Evolutionary conservation across 2,329 filamentous ascomycete genomes (phyloP).

Genomic region (Dothistroma pini): DNA sequence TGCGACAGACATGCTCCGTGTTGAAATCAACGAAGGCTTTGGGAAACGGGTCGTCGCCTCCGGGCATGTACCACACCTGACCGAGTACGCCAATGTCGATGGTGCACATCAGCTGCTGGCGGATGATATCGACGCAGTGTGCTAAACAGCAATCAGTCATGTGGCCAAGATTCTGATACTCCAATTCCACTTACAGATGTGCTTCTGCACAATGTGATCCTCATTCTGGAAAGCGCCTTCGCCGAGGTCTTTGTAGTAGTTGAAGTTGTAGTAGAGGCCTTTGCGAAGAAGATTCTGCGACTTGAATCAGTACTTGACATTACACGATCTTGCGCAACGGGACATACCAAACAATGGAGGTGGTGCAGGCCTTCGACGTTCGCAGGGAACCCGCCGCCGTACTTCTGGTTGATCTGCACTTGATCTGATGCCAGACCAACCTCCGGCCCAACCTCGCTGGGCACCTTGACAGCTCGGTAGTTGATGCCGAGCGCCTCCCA

Average conservation of each 20-base stretch:
- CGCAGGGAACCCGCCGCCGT: slow-evolving; percentile 57
- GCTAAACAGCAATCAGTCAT: slow-evolving; percentile 35
- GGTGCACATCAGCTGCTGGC: slow-evolving; percentile 64
- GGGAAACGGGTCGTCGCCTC: slow-evolving; percentile 33
- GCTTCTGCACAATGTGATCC: slow-evolving; percentile 52
- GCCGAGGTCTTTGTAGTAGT: slow-evolving; percentile 50
- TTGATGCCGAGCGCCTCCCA: slow-evolving; percentile 54
- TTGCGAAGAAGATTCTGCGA: slow-evolving; percentile 57
- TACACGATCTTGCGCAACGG: background rate
- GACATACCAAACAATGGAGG: slow-evolving; percentile 50
- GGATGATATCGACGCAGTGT: slow-evolving; percentile 60
- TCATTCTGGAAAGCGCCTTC: slow-evolving; percentile 55
- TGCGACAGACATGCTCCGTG: slow-evolving; percentile 57
- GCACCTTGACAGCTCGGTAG: slow-evolving; percentile 28
- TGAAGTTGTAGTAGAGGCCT: slow-evolving; percentile 57
- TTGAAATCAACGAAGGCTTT: slow-evolving; percentile 60
- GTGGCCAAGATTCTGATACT: background rate
- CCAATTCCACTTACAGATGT: slow-evolving; percentile 51
- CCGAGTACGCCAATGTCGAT: slow-evolving; percentile 59
- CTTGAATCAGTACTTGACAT: background rate
- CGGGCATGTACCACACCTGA: slow-evolving; percentile 56
- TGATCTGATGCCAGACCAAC: slow-evolving; percentile 54
- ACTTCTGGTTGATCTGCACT: slow-evolving; percentile 52
- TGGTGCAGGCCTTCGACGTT: slow-evolving; percentile 58
- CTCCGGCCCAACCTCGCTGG: slow-evolving; percentile 13